Percentiles rank a stretch among this genome's conserved stretches.
Evolutionary conservation across 768 basidiomycete species (phyloP).

Genomic region (Macrolepiota albuminosa): DNA sequence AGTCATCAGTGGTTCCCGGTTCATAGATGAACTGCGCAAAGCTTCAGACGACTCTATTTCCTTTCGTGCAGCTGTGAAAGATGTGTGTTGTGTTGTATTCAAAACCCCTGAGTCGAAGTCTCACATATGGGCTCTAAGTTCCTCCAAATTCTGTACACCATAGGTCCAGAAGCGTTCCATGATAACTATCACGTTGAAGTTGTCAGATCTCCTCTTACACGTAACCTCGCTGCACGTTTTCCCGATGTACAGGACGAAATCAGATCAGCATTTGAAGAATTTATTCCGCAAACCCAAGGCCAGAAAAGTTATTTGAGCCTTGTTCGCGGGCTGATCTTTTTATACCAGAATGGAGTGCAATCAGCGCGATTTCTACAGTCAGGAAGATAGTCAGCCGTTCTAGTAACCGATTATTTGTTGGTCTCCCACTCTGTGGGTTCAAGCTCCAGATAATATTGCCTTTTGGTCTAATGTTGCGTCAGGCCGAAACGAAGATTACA

Average conservation of each 20-base stretch:
- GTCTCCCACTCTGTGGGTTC: slow-evolving; percentile 37
- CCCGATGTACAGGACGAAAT: slow-evolving; percentile 43
- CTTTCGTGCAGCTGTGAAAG: slow-evolving; percentile 21
- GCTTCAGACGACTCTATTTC: slow-evolving; percentile 27
- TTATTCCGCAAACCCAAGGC: slow-evolving; percentile 29
- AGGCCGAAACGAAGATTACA: slow-evolving; percentile 41
- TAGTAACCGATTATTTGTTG: slow-evolving; percentile 41
- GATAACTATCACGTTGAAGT: slow-evolving; percentile 28
- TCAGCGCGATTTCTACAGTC: slow-evolving; percentile 22
- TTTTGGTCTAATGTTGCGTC: not conserved
- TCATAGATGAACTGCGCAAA: slow-evolving; percentile 47
- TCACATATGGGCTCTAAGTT: slow-evolving; percentile 19
- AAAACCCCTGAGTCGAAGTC: not conserved
- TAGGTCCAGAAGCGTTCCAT: slow-evolving; percentile 26
- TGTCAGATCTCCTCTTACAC: slow-evolving; percentile 28
- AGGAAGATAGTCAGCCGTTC: slow-evolving; percentile 32
- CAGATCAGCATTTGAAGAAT: slow-evolving; percentile 31
- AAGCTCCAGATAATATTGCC: too few relatives aligned
- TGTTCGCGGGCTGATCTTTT: not conserved
- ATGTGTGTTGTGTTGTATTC: slow-evolving; percentile 18
- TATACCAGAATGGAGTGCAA: slow-evolving; percentile 30
- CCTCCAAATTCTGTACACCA: slow-evolving; percentile 30
- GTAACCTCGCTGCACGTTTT: slow-evolving; percentile 33
- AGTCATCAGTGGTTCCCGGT: slow-evolving; percentile 33
- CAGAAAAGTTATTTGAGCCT: not conserved